Evolutionary conservation across 495 filamentous ascomycete genomes (phyloP).

Genomic region (Pyronema domesticum): DNA sequence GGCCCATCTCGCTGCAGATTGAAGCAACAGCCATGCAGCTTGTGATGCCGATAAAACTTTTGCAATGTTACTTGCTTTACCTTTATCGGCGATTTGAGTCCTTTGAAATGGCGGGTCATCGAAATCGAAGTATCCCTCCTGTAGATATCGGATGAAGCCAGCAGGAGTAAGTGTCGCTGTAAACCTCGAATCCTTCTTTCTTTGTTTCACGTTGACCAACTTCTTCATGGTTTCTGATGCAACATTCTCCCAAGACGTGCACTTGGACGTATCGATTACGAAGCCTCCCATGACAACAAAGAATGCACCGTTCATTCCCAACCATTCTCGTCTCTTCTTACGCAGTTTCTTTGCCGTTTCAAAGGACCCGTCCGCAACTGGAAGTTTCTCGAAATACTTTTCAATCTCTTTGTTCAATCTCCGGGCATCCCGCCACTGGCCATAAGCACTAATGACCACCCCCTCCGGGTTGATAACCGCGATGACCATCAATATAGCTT

Average conservation of each 20-base stretch:
- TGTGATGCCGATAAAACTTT: constrained; percentile 3
- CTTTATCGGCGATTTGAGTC: background rate
- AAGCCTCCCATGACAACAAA: constrained; percentile 18
- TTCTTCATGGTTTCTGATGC: background rate
- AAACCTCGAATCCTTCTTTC: background rate
- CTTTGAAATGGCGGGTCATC: background rate
- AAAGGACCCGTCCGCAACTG: no score
- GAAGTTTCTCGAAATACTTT: no score
- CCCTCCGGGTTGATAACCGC: constrained; percentile 7
- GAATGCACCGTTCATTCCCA: constrained; percentile 6
- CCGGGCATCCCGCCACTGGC: constrained; percentile 3
- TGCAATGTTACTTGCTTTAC: constrained; percentile 4
- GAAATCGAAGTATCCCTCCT: background rate
- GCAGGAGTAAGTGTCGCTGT: constrained; percentile 8
- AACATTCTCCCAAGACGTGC: background rate
- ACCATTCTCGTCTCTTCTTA: background rate
- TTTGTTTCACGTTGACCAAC: background rate
- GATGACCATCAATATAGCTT: constrained; percentile 1
- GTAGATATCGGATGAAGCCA: constrained; percentile 4
- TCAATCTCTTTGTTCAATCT: background rate
- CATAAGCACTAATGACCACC: constrained; percentile 5
- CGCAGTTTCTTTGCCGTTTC: no score
- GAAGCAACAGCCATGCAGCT: constrained; percentile 1
- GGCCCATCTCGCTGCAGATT: background rate
- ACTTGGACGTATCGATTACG: background rate